These are phyloP conservation scores for Epichloe coenophiala DNA, from an alignment of 2,329 filamentous ascomycete genomes.

Conservation along the genomic window DNA sequence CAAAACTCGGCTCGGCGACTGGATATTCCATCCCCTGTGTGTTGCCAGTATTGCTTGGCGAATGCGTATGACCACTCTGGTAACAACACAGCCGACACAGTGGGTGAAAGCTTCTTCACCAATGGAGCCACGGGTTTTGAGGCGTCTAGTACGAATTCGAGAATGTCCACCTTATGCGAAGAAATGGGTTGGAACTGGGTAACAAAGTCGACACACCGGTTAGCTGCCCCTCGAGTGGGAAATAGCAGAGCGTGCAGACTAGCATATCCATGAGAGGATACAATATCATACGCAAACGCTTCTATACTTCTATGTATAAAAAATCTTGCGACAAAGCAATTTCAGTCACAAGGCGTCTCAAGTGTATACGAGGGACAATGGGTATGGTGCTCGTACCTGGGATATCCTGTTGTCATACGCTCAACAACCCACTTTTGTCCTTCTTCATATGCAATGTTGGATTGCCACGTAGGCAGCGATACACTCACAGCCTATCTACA, in stretches of 20 bases:
- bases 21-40: constrained; percentile 83
- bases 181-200: constrained; percentile 37
- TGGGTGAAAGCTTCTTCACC: constrained; percentile 41
- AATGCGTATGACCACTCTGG: constrained; percentile 50
- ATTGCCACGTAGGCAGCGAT: constrained; percentile 82
- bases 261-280: constrained; percentile 46
- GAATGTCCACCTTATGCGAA: constrained; percentile 33
- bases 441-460: constrained; percentile 90
- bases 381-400: constrained; percentile 42
- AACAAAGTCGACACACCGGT: constrained; percentile 64
- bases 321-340: constrained; percentile 48
- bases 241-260: constrained; percentile 70
- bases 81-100: constrained; percentile 59
- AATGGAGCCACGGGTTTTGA: constrained; percentile 36
- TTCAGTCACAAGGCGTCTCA: background rate
- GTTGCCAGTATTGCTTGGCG: constrained; percentile 96
- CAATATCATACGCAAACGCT: constrained; percentile 56
- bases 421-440: constrained; percentile 75
- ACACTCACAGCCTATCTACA: constrained; percentile 76
- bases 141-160: constrained; percentile 51
- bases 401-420: constrained; percentile 83
- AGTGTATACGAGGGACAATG: background rate
- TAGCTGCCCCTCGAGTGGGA: constrained; percentile 56
- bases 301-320: constrained; percentile 79
- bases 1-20: constrained; percentile 88